Evolutionary conservation across 495 filamentous ascomycete species (phyloP).

Genomic region (Aspergillus nidulans): DNA sequence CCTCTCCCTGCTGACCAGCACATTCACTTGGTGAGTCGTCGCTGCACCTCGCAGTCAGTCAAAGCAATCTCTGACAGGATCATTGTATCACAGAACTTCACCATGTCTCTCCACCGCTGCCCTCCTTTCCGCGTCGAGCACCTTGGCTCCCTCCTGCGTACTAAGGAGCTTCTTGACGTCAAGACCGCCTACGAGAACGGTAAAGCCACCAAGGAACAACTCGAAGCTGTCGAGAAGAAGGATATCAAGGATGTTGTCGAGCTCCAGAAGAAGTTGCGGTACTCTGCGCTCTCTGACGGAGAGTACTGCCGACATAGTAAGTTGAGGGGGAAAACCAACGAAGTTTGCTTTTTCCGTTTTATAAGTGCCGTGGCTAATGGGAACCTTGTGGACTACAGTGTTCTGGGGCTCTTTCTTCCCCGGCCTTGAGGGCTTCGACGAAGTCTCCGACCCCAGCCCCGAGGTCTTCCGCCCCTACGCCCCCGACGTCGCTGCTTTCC

Average conservation of each 20-base stretch:
- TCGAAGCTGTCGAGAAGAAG: conserved; percentile 55
- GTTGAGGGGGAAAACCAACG: conserved; percentile 7
- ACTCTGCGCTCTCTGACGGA: conserved; percentile 66
- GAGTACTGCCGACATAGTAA: conserved; percentile 67
- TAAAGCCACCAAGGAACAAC: conserved; percentile 31
- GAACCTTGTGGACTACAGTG: conserved; percentile 35
- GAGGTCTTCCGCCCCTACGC: conserved; percentile 70
- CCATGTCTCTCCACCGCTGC: conserved; percentile 48
- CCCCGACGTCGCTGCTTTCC: conserved; percentile 73
- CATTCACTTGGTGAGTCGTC: not conserved
- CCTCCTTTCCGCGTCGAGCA: conserved; percentile 84
- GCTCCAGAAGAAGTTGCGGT: conserved; percentile 61
- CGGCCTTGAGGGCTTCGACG: conserved; percentile 65
- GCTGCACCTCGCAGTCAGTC: not conserved
- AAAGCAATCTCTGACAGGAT: not conserved
- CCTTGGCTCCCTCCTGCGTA: conserved; percentile 75
- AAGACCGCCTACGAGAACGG: conserved; percentile 54
- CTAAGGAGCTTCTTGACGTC: conserved; percentile 61
- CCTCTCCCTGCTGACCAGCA: not conserved
- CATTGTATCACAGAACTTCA: conserved; percentile 5
- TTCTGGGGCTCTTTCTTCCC: conserved; percentile 76
- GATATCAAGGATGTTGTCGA: conserved; percentile 63
- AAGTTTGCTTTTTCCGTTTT: not conserved
- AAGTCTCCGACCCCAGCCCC: conserved; percentile 52
- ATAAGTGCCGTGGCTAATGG: conserved; percentile 3